Percentiles rank a stretch among this genome's conserved stretches.
Conservation (phyloP, 129 eudicot species). For the Kitagawia praeruptora region DNA sequence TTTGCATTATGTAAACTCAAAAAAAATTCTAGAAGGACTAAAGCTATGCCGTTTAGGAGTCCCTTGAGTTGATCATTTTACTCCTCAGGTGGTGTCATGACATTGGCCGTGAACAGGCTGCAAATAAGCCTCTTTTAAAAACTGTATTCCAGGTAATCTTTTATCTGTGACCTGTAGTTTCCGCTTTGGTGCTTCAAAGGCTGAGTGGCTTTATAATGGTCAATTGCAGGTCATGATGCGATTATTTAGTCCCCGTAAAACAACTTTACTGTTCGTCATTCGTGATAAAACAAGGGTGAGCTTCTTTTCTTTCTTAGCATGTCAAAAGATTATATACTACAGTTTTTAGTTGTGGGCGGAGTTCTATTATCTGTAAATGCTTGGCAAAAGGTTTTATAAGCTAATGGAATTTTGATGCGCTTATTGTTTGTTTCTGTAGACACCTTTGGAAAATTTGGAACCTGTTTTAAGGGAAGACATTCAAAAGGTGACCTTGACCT, state of each 20-base stretch:
- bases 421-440: constrained; percentile 21
- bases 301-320: background rate
- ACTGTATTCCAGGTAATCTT: constrained; percentile 47
- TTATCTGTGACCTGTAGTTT: background rate
- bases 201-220: constrained; percentile 8
- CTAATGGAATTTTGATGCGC: background rate
- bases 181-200: background rate
- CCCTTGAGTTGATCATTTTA: background rate
- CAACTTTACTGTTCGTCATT: constrained; percentile 57
- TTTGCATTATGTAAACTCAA: background rate
- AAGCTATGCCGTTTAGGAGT: background rate
- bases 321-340: background rate
- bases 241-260: constrained; percentile 57
- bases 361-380: background rate
- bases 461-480: constrained; percentile 50
- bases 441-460: constrained; percentile 52
- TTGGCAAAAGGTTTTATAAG: background rate
- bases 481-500: constrained; percentile 30
- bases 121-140: constrained; percentile 57
- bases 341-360: background rate
- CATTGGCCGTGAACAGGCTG: constrained; percentile 63
- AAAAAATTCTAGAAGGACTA: background rate
- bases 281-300: constrained; percentile 69
- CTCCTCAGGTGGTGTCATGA: constrained; percentile 45
- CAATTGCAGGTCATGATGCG: constrained; percentile 55